Base-by-base conservation (phyloP, 225 moss, liverwort and hornwort genomes). In the Neckera pumila region DNA sequence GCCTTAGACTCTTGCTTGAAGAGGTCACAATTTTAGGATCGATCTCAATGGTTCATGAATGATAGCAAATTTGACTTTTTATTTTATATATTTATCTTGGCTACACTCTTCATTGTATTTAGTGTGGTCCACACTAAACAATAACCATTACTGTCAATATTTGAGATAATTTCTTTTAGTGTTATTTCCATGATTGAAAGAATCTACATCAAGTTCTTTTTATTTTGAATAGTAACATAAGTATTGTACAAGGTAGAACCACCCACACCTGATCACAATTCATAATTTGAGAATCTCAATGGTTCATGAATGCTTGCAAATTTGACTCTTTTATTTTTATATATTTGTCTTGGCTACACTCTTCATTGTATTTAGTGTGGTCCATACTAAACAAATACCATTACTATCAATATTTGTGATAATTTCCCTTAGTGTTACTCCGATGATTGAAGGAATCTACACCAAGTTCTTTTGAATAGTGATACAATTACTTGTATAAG, bases 261-360 rank as follows among this genome's bases (percentile, higher is more conserved):
- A 47, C 9, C 47, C 47, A 47, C 10, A 47, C 47, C 8, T 9
- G 9, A 47, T 47, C 47, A 47, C 6, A 45, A 8, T 65, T 1
- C 36, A 4, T 11, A 20, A 36, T 66, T 2, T 2, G 3, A 66
- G 1, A 11, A 66, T 66, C 36, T 20, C 11, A 0, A 4, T 36
- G 3, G 20, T 19, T 66, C 6, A 66, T 36, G 1, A 67, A 67
- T 22, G 67, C n/a, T 2, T 67, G 7, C 21, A 67, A 67, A 67
- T 67, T 67, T 21, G 12, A 67, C n/a, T 49, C n/a, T 14, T 49
- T 12, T 49, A 49, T 49, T 49, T 49, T 49, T 49, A 12, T 49
- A 49, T 12, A 49, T 49, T 49, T 49, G 49, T 49, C 49, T 49
- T 49, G 13, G 49, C n/a, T 69, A 38, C 23, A 13, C 4, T 38